Conservation (phyloP, 306 rosid genomes). For the Benincasa hispida region DNA sequence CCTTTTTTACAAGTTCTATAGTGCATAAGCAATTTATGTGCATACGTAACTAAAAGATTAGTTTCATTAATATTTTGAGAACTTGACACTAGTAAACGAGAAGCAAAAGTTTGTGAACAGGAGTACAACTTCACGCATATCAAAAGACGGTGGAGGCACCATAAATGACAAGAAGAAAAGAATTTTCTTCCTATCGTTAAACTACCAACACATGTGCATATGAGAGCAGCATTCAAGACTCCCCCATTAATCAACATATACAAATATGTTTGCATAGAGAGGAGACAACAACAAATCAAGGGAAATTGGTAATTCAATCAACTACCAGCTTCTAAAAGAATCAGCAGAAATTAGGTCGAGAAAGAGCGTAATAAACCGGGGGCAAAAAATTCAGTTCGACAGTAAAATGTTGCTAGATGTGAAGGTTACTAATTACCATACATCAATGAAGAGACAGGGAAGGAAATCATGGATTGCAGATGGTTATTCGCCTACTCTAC, state of each 20-base stretch:
- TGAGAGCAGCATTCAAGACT: background rate
- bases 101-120: background rate
- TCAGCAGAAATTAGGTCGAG: background rate
- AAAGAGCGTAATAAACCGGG: background rate
- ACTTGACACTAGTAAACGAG: background rate
- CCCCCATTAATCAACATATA: background rate
- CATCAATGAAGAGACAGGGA: background rate
- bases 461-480: background rate
- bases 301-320: background rate
- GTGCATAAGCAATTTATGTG: background rate
- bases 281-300: background rate
- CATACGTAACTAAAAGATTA: background rate
- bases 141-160: no score
- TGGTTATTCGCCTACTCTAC: background rate
- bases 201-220: background rate
- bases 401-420: background rate
- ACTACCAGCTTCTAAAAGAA: slow-evolving; percentile 1
- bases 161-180: no score
- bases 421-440: background rate
- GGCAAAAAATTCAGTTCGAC: background rate
- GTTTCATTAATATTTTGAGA: background rate
- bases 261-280: background rate
- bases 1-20: background rate
- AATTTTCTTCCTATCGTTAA: background rate
- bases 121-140: background rate